Conservation (phyloP, 208 protist genomes). For the Angomonas deanei region DNA sequence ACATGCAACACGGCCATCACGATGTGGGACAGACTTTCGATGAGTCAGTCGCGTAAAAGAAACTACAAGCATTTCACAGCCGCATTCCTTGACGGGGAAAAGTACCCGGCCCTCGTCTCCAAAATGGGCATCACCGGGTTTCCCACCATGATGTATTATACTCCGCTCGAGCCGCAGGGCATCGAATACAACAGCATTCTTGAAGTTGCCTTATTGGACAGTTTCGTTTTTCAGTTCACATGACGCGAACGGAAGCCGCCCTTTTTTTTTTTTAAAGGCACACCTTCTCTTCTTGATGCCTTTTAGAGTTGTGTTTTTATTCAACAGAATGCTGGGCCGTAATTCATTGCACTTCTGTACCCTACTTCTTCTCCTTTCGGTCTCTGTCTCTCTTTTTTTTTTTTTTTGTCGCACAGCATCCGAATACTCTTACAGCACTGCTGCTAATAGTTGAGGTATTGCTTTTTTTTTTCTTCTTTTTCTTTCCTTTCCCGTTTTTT, state of each 20-base stretch:
- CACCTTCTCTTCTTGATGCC: constrained; percentile 8
- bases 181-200: constrained; percentile 47
- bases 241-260: not conserved
- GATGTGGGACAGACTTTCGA: constrained; percentile 65
- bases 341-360: constrained; percentile 20
- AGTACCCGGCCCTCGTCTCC: constrained; percentile 34
- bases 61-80: constrained; percentile 53
- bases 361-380: constrained; percentile 9
- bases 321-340: no score
- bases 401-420: not conserved
- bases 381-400: constrained; percentile 9
- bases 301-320: constrained; percentile 3
- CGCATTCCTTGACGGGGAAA: constrained; percentile 59
- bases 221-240: constrained; percentile 76
- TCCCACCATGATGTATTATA: constrained; percentile 66
- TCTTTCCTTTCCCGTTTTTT: not conserved
- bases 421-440: not conserved
- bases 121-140: constrained; percentile 43
- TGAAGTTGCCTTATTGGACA: constrained; percentile 46
- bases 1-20: constrained; percentile 22
- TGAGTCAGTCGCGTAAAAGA: constrained; percentile 51
- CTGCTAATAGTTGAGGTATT: not conserved
- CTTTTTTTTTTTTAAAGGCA: not conserved
- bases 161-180: constrained; percentile 47
- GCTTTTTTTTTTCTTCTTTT: not conserved